Evolutionary conservation across 2,329 filamentous ascomycete genomes (phyloP).

Genomic region (Pseudofabraea citricarpa): DNA sequence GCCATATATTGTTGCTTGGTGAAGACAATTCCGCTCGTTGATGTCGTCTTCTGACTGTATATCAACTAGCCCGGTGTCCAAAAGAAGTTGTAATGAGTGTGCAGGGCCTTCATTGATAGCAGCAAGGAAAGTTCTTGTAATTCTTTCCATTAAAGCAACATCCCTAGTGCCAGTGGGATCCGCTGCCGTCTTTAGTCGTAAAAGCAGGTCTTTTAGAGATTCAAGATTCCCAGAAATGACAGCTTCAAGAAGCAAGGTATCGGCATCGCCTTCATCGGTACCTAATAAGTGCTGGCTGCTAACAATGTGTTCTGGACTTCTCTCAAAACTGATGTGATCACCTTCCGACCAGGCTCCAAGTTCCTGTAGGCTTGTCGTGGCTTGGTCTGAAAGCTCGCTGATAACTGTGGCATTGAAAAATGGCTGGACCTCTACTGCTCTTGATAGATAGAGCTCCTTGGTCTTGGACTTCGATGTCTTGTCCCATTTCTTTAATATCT

Average conservation of each 20-base stretch:
- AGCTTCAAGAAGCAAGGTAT: conserved; percentile 82
- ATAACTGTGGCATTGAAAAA: conserved; percentile 98
- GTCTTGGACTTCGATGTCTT: conserved; percentile 99
- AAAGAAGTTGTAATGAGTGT: conserved; percentile 68
- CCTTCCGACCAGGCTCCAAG: conserved; percentile 96
- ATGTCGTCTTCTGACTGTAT: conserved; percentile 95
- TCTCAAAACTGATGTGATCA: conserved; percentile 81
- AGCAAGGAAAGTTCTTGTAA: conserved; percentile 86
- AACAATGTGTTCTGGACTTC: conserved; percentile 54
- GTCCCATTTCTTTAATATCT: conserved; percentile 99
- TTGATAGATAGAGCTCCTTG: conserved; percentile 93
- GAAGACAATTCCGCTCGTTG: conserved; percentile 92
- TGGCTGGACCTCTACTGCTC: conserved; percentile 94
- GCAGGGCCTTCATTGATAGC: conserved; percentile 82
- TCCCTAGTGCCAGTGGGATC: conserved; percentile 55
- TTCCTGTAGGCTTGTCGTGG: conserved; percentile 91
- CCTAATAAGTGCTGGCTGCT: conserved; percentile 62
- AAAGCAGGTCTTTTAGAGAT: conserved; percentile 75
- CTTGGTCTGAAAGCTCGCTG: conserved; percentile 92
- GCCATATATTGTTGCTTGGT: conserved; percentile 94
- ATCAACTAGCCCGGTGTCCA: conserved; percentile 79
- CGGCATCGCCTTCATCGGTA: conserved; percentile 84
- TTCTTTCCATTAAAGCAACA: conserved; percentile 60
- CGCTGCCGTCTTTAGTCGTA: conserved; percentile 56
- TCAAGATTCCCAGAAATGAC: conserved; percentile 77